Percentiles rank a stretch among this genome's conserved stretches.
phyloP scores from a whole-genome alignment of 2,329 filamentous ascomycete species.

The Fusarium tupiense region DNA sequence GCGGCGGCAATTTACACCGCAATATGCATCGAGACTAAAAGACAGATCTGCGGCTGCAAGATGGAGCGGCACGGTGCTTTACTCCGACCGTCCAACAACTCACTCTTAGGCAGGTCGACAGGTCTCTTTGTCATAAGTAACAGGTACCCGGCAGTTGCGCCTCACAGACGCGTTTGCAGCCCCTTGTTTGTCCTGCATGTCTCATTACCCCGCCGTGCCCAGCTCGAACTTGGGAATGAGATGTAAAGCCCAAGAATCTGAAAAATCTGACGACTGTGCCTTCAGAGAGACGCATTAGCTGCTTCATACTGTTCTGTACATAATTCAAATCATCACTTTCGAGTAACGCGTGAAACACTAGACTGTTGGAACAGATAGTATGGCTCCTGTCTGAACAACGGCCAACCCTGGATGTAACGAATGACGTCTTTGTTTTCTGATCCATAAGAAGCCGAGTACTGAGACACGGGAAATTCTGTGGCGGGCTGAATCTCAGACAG shows the following conservation, averaged over 20 bases:
- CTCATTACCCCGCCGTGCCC: not conserved
- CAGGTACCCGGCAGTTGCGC: not conserved
- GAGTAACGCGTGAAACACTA: fast-evolving
- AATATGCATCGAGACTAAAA: not conserved
- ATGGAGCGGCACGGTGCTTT: not conserved
- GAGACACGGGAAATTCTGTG: not conserved
- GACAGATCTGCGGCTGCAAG: not conserved
- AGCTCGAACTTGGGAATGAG: too few species aligned
- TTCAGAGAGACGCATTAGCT: fast-evolving
- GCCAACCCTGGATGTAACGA: fast-evolving
- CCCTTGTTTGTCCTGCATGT: not conserved
- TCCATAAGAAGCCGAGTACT: not conserved
- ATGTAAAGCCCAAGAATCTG: not conserved
- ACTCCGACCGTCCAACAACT: not conserved
- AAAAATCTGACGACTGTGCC: too few species aligned
- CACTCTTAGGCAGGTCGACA: not conserved
- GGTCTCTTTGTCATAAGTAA: not conserved
- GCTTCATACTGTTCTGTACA: not conserved
- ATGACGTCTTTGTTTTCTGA: not conserved
- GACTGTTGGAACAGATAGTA: not conserved
- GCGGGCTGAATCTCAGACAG: not conserved
- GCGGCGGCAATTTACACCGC: not conserved
- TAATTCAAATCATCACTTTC: fast-evolving
- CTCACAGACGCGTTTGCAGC: not conserved
- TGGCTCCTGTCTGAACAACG: fast-evolving